phyloP scores from a whole-genome alignment of 192 early-diverging fungal species.

The Linnemannia exigua region DNA sequence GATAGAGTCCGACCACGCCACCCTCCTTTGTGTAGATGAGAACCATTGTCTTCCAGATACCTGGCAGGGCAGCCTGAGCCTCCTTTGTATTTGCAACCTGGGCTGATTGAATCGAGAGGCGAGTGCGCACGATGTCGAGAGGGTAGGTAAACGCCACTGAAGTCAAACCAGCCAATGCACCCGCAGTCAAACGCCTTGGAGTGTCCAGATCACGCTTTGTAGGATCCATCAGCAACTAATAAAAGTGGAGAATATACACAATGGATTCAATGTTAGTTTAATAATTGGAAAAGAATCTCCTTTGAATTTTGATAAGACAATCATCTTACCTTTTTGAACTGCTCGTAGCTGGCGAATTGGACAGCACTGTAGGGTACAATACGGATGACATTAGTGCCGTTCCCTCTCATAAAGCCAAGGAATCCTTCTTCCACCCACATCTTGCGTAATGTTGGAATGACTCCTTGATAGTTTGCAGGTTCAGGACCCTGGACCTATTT shows the following conservation, averaged over 20 bases:
- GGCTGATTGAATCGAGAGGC: slow-evolving; percentile 82
- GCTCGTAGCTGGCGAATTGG: slow-evolving; percentile 87
- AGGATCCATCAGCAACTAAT: slow-evolving; percentile 73
- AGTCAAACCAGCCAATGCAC: slow-evolving; percentile 81
- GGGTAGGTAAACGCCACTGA: slow-evolving; percentile 87
- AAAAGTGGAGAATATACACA: not conserved
- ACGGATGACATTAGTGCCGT: slow-evolving; percentile 88
- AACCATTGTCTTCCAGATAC: slow-evolving; percentile 76
- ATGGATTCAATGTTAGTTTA: not conserved
- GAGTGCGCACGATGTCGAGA: slow-evolving; percentile 83
- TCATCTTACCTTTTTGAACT: slow-evolving; percentile 73
- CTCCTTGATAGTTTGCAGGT: slow-evolving; percentile 75
- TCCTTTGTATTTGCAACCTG: slow-evolving; percentile 63
- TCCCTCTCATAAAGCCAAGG: slow-evolving; percentile 81
- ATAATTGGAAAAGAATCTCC: no score
- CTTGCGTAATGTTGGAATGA: slow-evolving; percentile 77
- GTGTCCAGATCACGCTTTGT: slow-evolving; percentile 80
- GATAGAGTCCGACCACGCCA: slow-evolving; percentile 79
- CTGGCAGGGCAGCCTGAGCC: slow-evolving; percentile 69
- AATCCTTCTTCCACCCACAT: slow-evolving; percentile 87
- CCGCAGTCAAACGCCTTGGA: slow-evolving; percentile 75
- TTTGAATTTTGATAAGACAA: no score
- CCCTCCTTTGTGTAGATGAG: slow-evolving; percentile 79
- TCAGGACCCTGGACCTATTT: slow-evolving; percentile 70
- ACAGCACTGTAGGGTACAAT: slow-evolving; percentile 88